Evolutionary conservation across 129 eudicot species (phyloP), one percentile per base, ranked within the genome.

Genomic region (Flaveria bidentis): DNA sequence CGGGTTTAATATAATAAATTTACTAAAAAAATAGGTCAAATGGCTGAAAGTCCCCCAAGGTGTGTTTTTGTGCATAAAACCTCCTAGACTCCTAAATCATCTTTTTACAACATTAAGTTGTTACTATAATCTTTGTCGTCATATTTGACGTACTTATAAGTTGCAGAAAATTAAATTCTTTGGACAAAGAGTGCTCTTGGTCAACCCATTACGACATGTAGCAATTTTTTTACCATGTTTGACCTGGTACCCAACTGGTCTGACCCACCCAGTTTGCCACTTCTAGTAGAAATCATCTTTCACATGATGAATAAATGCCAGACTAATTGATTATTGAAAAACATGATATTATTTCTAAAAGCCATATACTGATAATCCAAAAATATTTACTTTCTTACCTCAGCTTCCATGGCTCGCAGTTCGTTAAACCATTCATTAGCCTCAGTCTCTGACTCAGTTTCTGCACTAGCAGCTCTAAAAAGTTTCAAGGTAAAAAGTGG

Each of bases 371-470:
- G 11, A 78, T 73, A 45, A 78, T 36, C 51, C 22, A 69, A 61
- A 33, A 45, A 51, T 17, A 50, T 60, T 20, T 18, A 41, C 22
- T 18, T 82, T 78, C 87, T 77, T 75, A 94, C 99, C 99, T 94
- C 97, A 36, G 96, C 90, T 84, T 94, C 99, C 89, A 94, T 94
- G 66, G 97, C 96, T 74, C 97, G 91, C 49, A 94, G 88, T 84
- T 91, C 97, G 83, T 94, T 94, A 78, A 79, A 85, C 91, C 91
- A 89, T 71, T 81, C 88, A 22, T 83, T 75, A 67, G 79, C 77
- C 71, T 74, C 95, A 11, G 67, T 42, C 63, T 76, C 87, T 6
- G 81, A 60, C 52, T 81, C 71, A 44, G 72, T 84, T 71, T 69
- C 92, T 73, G 82, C 78, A 68, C 72, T 50, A 3, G 76, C 52